These are phyloP conservation scores for Terana coerulea DNA, from an alignment of 768 basidiomycete species.

Conservation along the genomic window DNA sequence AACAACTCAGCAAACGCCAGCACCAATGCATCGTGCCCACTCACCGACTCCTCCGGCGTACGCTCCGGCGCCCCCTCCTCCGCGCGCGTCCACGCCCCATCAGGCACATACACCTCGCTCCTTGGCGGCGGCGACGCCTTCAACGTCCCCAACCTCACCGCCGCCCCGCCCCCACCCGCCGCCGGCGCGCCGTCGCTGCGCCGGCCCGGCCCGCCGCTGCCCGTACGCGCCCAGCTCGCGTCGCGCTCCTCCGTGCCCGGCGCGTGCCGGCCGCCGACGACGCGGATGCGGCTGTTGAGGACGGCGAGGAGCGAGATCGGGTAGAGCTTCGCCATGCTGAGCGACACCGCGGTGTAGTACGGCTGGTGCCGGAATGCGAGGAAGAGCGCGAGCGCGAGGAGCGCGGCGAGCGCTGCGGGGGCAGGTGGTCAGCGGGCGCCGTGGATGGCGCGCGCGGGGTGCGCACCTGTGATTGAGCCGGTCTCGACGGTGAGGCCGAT, in stretches of 20 bases:
- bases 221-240: not conserved
- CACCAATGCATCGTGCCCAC: too few species aligned
- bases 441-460: not conserved
- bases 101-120: too few species aligned
- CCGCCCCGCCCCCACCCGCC: too few species aligned
- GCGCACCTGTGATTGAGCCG: not conserved
- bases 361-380: not conserved
- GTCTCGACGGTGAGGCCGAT: not conserved
- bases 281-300: slow-evolving; percentile 5
- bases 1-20: too few species aligned
- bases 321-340: not conserved
- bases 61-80: too few species aligned
- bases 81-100: too few species aligned
- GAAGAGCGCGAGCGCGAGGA: not conserved
- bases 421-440: not conserved
- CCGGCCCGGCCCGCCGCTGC: too few species aligned
- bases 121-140: too few species aligned
- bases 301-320: slow-evolving; percentile 1
- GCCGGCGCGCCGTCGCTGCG: not conserved
- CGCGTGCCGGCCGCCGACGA: not conserved
- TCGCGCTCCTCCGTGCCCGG: not conserved
- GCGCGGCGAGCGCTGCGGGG: not conserved
- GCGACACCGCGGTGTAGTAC: not conserved
- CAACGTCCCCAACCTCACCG: too few species aligned
- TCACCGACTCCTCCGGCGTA: too few species aligned